Evolutionary conservation across 805 yeast genomes (phyloP).

Genomic region (Wickerhamiella australiensis): DNA sequence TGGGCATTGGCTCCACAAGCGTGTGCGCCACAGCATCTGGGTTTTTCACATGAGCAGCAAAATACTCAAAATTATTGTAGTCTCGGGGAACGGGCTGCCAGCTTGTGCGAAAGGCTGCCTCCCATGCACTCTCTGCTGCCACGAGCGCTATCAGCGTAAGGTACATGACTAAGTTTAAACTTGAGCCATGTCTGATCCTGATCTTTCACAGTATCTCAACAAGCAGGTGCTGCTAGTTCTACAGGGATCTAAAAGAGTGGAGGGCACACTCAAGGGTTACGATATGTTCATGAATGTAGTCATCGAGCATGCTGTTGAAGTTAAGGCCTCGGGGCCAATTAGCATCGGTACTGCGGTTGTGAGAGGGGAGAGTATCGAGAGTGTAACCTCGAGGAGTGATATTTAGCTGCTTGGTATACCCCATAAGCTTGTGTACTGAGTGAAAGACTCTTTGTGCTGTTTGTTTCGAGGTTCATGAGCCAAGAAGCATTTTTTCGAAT

Average conservation of each 20-base stretch:
- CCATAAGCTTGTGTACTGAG: too few relatives aligned
- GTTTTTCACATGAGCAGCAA: conserved; percentile 18
- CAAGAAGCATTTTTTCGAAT: too few relatives aligned
- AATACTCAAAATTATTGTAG: conserved; percentile 15
- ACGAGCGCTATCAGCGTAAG: neutral
- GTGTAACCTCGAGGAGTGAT: conserved; percentile 29
- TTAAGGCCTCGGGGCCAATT: conserved; percentile 36
- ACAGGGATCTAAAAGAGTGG: conserved; percentile 64
- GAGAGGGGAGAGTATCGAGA: conserved; percentile 66
- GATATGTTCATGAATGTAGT: conserved; percentile 68
- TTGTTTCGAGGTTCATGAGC: too few relatives aligned
- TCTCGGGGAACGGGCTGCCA: conserved; percentile 20
- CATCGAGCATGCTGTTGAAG: conserved; percentile 58
- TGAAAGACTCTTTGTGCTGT: neutral
- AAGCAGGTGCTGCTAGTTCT: conserved; percentile 61
- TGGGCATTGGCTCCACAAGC: conserved; percentile 23
- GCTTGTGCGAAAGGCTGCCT: conserved; percentile 15
- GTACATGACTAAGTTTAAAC: conserved; percentile 5
- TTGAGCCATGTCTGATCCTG: conserved; percentile 23
- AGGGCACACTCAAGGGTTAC: conserved; percentile 76
- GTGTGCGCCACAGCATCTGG: conserved; percentile 12
- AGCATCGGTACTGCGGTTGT: conserved; percentile 57
- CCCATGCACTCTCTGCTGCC: conserved; percentile 16
- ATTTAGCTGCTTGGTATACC: neutral
- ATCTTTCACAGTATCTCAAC: conserved; percentile 54